Percentiles rank a stretch among this genome's conserved stretches.
Evolutionary conservation across 176 grass and related monocot genomes (phyloP).

Genomic region (Bromus sterilis): DNA sequence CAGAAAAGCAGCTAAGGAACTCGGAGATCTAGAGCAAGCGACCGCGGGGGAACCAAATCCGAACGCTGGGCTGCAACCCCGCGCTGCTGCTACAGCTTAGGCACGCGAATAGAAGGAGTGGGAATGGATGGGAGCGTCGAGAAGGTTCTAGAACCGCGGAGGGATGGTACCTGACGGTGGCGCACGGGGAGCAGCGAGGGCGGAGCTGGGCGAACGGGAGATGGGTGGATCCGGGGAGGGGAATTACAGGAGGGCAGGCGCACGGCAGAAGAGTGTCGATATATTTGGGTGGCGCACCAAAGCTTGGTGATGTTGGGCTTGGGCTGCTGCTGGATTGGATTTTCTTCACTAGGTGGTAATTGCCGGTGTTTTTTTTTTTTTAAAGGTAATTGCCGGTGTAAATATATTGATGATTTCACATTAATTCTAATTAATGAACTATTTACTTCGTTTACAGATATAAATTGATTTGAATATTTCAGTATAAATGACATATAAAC

Average conservation of each 20-base stretch:
- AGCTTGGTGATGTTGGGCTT: not conserved
- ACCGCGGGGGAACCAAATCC: not conserved
- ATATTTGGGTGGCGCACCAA: not conserved
- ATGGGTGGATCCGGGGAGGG: not conserved
- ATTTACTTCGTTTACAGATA: too few species aligned
- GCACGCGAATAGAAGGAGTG: not conserved
- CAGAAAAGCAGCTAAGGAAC: not conserved
- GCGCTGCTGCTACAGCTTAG: not conserved
- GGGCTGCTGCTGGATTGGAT: not conserved
- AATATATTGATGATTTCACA: too few species aligned
- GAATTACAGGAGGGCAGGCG: not conserved
- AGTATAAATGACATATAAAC: too few species aligned
- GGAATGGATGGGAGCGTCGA: not conserved
- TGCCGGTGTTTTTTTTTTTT: too few species aligned
- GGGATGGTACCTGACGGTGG: not conserved
- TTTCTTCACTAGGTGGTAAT: too few species aligned
- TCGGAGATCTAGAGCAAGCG: slow-evolving; percentile 15
- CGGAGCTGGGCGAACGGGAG: not conserved
- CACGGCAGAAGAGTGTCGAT: not conserved
- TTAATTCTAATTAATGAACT: too few species aligned
- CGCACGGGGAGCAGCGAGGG: not conserved
- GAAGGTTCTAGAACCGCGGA: slow-evolving; percentile 3
- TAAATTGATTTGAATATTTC: too few species aligned
- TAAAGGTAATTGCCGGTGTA: too few species aligned
- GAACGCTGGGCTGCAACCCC: not conserved